Evolutionary conservation across 2,329 filamentous ascomycete species (phyloP).

Genomic region (Juglanconis juglandina): DNA sequence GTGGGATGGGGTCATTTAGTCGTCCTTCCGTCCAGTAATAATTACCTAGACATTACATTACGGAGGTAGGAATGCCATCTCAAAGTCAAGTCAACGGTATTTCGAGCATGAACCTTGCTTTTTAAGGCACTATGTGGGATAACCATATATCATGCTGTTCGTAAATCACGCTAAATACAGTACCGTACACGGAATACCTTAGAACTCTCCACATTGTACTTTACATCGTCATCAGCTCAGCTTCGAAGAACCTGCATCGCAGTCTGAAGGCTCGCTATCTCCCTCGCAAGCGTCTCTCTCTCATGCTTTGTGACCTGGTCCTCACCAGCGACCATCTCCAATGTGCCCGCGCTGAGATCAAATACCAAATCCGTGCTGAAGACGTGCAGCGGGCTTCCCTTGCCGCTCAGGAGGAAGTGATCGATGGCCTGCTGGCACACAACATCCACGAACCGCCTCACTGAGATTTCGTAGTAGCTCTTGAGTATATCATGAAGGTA

Average conservation of each 20-base stretch:
- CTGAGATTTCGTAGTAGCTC: constrained; percentile 60
- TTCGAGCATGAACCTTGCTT: no score
- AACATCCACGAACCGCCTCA: constrained; percentile 60
- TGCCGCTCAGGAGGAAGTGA: constrained; percentile 48
- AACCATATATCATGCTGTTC: no score
- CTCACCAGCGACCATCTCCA: constrained; percentile 58
- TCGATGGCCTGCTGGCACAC: constrained; percentile 57
- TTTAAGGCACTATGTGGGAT: no score
- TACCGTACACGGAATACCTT: no score
- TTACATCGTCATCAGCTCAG: constrained; percentile 10
- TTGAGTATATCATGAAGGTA: constrained; percentile 59
- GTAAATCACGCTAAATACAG: no score
- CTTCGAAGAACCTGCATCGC: constrained; percentile 23
- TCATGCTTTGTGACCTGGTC: constrained; percentile 37
- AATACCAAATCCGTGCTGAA: constrained; percentile 51
- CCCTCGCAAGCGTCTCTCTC: constrained; percentile 40
- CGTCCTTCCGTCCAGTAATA: no score
- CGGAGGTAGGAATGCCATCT: no score
- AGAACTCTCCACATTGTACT: no score
- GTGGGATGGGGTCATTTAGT: no score
- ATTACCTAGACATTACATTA: no score
- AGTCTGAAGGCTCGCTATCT: constrained; percentile 43
- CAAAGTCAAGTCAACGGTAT: no score
- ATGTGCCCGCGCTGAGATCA: constrained; percentile 41
- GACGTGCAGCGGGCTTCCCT: constrained; percentile 47